These are phyloP conservation scores for Xylogone sp. DNA, from an alignment of 2,329 filamentous ascomycete genomes.

Conservation along the genomic window DNA sequence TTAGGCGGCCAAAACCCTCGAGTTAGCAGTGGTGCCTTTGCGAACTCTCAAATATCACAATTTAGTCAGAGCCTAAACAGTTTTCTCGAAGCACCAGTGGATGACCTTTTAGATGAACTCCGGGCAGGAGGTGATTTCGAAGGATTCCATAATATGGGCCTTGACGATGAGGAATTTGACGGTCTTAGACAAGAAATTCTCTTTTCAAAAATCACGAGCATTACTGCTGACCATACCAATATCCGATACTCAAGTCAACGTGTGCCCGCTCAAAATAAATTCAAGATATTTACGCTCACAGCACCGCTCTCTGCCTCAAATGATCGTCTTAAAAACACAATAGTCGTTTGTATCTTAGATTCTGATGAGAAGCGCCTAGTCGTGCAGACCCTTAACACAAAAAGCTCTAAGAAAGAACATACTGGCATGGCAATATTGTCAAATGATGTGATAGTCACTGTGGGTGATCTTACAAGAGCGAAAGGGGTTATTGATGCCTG, in stretches of 20 bases:
- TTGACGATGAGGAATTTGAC: constrained; percentile 69
- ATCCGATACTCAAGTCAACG: constrained; percentile 56
- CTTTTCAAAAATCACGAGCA: constrained; percentile 66
- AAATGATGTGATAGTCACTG: constrained; percentile 14
- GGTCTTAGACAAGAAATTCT: constrained; percentile 70
- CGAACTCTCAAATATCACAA: constrained; percentile 20
- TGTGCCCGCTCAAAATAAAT: constrained; percentile 49
- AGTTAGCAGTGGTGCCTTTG: constrained; percentile 47
- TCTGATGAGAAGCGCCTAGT: constrained; percentile 63
- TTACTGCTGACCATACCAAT: constrained; percentile 58
- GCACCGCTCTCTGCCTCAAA: constrained; percentile 54
- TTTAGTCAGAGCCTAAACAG: constrained; percentile 50
- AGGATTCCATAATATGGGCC: constrained; percentile 67
- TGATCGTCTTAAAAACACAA: constrained; percentile 47
- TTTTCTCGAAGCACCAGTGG: constrained; percentile 64
- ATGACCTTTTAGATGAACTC: constrained; percentile 65
- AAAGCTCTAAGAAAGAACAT: constrained; percentile 19
- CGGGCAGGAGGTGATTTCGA: constrained; percentile 60
- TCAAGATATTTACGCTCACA: constrained; percentile 64
- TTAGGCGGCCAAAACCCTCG: constrained; percentile 65
- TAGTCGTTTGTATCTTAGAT: constrained; percentile 69
- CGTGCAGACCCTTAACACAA: constrained; percentile 58
- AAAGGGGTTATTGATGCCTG: constrained; percentile 71
- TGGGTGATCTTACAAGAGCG: constrained; percentile 37
- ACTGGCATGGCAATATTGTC: constrained; percentile 7